These are phyloP conservation scores for Trichoderma atroviride DNA, from an alignment of 2,329 filamentous ascomycete genomes.

Conservation along the genomic window DNA sequence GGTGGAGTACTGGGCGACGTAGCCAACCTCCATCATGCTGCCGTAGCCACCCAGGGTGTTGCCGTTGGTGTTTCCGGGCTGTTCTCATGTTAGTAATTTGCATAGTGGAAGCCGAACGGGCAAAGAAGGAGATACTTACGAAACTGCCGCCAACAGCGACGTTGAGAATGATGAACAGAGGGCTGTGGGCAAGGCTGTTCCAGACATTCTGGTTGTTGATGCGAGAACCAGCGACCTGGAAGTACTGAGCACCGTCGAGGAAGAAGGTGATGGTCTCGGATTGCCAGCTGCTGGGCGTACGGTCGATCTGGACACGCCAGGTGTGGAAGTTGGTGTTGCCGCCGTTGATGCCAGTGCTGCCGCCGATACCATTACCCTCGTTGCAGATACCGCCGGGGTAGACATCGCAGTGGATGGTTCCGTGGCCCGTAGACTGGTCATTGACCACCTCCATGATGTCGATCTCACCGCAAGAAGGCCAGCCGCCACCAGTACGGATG, in stretches of 20 bases:
- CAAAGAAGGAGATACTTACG: conserved; percentile 41
- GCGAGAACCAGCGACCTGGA: conserved; percentile 47
- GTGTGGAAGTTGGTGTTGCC: conserved; percentile 48
- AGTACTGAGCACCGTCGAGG: conserved; percentile 49
- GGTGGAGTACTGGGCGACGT: conserved; percentile 48
- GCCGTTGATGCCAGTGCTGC: conserved; percentile 41
- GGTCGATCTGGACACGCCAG: conserved; percentile 55
- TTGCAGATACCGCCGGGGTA: conserved; percentile 52
- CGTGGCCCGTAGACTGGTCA: conserved; percentile 50
- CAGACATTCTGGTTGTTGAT: conserved; percentile 52
- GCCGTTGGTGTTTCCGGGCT: conserved; percentile 54
- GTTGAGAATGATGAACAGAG: conserved; percentile 57
- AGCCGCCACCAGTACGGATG: conserved; percentile 50
- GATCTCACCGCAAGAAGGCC: conserved; percentile 59
- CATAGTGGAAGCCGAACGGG: background rate
- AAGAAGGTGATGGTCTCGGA: conserved; percentile 56
- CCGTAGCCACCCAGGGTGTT: conserved; percentile 50
- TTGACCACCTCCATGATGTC: conserved; percentile 62
- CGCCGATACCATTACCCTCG: conserved; percentile 50
- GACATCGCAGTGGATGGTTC: conserved; percentile 56
- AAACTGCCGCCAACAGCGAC: conserved; percentile 57
- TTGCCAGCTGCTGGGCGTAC: conserved; percentile 48
- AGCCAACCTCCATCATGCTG: conserved; percentile 55
- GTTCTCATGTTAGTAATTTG: background rate
- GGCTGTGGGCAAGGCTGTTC: conserved; percentile 52